Evolutionary conservation across 768 basidiomycete species (phyloP).

Genomic region (Suillus sp.): DNA sequence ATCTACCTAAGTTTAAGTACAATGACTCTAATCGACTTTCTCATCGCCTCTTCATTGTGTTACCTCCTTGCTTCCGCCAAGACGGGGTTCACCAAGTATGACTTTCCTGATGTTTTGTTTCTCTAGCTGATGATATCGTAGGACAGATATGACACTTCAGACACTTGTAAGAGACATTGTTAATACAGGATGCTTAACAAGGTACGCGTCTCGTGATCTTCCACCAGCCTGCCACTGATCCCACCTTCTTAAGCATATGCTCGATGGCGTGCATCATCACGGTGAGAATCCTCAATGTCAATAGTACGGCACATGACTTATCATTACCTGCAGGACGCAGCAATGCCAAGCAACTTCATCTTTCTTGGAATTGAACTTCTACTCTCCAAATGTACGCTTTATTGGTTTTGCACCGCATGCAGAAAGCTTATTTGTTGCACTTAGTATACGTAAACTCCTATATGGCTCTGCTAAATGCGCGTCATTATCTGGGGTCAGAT

Average conservation of each 20-base stretch:
- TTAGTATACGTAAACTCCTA: slow-evolving; percentile 61
- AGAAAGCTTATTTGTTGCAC: background rate
- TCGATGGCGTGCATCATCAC: slow-evolving; percentile 1
- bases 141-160: background rate
- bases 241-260: background rate
- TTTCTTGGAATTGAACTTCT: slow-evolving; percentile 57
- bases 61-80: background rate
- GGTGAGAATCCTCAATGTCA: background rate
- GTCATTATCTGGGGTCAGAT: background rate
- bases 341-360: slow-evolving; percentile 58
- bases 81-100: slow-evolving; percentile 1
- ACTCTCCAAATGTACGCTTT: slow-evolving; percentile 50
- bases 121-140: background rate
- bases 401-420: background rate
- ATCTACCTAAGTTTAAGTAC: slow-evolving; percentile 26
- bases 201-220: background rate
- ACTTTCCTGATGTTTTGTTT: background rate
- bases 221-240: background rate
- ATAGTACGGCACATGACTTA: background rate
- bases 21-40: slow-evolving; percentile 37
- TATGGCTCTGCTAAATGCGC: slow-evolving; percentile 38
- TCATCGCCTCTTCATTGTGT: slow-evolving; percentile 5
- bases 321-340: slow-evolving; percentile 34
- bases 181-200: background rate
- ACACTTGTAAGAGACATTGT: background rate